Evolutionary conservation across 2,329 filamentous ascomycete genomes (phyloP).

Genomic region (Botrytis deweyae): DNA sequence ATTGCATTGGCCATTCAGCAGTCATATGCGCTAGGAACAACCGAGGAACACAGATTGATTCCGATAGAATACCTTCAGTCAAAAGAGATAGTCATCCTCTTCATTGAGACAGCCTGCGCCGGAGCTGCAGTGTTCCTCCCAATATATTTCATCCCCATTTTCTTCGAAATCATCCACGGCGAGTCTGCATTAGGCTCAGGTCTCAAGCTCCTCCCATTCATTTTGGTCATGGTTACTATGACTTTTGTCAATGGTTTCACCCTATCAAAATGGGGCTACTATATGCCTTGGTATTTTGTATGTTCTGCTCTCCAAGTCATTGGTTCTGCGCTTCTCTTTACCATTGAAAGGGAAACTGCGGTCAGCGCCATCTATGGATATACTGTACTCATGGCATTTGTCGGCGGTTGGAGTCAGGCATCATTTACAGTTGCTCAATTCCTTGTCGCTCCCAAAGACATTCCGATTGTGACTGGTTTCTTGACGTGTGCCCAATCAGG

Average conservation of each 20-base stretch:
- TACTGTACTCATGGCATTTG: not conserved
- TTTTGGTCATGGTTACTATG: constrained; percentile 40
- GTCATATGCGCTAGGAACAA: constrained; percentile 35
- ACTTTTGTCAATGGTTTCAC: constrained; percentile 39
- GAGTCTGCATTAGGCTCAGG: constrained; percentile 48
- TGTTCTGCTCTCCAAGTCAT: not conserved
- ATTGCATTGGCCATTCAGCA: constrained; percentile 30
- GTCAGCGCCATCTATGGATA: not conserved
- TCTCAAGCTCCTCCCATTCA: constrained; percentile 42
- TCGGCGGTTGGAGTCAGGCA: not conserved
- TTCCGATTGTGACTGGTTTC: not conserved
- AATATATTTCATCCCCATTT: constrained; percentile 46
- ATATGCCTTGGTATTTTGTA: constrained; percentile 43
- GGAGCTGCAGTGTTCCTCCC: constrained; percentile 44
- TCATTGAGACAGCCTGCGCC: constrained; percentile 39
- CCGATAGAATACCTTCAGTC: constrained; percentile 41
- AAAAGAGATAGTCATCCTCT: constrained; percentile 40
- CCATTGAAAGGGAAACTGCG: not conserved
- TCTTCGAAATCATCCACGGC: constrained; percentile 51
- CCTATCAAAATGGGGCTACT: constrained; percentile 41
- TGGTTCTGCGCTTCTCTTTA: not conserved
- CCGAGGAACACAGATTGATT: constrained; percentile 32
- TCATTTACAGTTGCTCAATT: not conserved
- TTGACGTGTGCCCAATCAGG: not conserved
- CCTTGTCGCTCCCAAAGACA: not conserved